These are phyloP conservation scores for Penicillium digitatum DNA, from an alignment of 2,329 filamentous ascomycete species.

Conservation along the genomic window DNA sequence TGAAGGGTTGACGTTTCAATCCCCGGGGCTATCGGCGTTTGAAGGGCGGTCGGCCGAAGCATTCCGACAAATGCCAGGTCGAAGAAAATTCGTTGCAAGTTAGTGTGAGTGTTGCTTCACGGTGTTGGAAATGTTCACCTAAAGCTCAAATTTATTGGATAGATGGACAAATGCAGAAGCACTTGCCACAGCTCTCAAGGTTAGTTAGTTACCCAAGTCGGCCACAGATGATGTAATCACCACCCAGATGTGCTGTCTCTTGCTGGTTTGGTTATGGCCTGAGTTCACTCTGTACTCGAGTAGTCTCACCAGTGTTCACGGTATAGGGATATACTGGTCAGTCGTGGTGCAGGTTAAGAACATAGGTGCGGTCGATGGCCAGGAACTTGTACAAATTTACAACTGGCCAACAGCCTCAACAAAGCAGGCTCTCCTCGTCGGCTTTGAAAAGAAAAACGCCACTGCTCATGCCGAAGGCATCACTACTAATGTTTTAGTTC, in stretches of 20 bases:
- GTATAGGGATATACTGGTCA: not conserved
- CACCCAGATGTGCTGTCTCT: not conserved
- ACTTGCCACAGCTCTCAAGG: no score
- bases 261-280: not conserved
- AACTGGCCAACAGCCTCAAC: not conserved
- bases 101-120: not conserved
- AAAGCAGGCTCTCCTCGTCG: not conserved
- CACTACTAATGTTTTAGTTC: not conserved
- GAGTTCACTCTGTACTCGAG: not conserved
- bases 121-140: not conserved
- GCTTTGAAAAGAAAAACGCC: not conserved
- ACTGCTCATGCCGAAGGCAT: not conserved
- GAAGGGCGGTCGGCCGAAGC: not conserved
- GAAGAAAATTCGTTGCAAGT: not conserved
- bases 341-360: not conserved
- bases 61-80: not conserved
- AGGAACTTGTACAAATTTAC: not conserved
- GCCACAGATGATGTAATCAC: not conserved
- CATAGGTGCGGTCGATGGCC: not conserved
- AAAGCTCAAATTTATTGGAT: not conserved
- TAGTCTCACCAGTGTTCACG: not conserved
- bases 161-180: not conserved
- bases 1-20: slow-evolving; percentile 1
- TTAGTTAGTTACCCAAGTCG: not conserved
- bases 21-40: slow-evolving; percentile 4